phyloP scores from a whole-genome alignment of 1,284 basidiomycete species.

The Golubevia sp. region DNA sequence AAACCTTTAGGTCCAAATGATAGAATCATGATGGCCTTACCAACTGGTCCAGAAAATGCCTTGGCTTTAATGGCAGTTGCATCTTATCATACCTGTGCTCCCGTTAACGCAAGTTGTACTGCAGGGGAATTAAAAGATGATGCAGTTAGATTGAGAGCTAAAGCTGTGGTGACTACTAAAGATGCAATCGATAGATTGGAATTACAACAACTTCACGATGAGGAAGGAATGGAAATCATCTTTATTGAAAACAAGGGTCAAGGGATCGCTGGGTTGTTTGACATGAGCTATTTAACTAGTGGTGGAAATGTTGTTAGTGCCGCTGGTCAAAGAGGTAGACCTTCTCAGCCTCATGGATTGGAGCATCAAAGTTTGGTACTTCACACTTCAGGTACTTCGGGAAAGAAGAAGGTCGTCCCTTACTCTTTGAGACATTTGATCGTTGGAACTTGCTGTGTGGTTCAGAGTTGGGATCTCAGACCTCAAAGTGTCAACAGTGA shows the following conservation, averaged over 20 bases:
- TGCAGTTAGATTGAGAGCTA: constrained; percentile 53
- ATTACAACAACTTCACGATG: constrained; percentile 30
- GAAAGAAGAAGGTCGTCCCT: constrained; percentile 60
- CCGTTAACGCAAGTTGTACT: constrained; percentile 57
- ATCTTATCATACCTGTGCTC: constrained; percentile 57
- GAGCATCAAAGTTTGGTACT: constrained; percentile 55
- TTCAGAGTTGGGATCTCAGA: constrained; percentile 53
- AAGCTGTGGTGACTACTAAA: constrained; percentile 53
- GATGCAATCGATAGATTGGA: constrained; percentile 53
- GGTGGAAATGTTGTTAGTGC: not conserved
- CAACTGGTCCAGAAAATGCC: constrained; percentile 57
- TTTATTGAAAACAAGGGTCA: constrained; percentile 45
- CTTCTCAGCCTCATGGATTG: constrained; percentile 43
- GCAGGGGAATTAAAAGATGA: constrained; percentile 58
- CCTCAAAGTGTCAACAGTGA: constrained; percentile 53
- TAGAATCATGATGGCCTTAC: constrained; percentile 59
- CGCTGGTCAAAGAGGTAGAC: constrained; percentile 10
- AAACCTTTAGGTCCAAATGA: constrained; percentile 48
- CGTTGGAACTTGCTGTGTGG: constrained; percentile 57
- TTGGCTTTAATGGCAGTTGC: constrained; percentile 52
- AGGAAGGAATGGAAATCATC: constrained; percentile 57
- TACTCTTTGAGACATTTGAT: constrained; percentile 59
- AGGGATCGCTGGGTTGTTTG: constrained; percentile 55
- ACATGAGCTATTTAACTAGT: constrained; percentile 32
- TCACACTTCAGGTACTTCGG: constrained; percentile 60